Evolutionary conservation across 1,284 basidiomycete species (phyloP), one percentile per base, ranked within the genome.

Genomic region (Sanghuangporus weigelae): DNA sequence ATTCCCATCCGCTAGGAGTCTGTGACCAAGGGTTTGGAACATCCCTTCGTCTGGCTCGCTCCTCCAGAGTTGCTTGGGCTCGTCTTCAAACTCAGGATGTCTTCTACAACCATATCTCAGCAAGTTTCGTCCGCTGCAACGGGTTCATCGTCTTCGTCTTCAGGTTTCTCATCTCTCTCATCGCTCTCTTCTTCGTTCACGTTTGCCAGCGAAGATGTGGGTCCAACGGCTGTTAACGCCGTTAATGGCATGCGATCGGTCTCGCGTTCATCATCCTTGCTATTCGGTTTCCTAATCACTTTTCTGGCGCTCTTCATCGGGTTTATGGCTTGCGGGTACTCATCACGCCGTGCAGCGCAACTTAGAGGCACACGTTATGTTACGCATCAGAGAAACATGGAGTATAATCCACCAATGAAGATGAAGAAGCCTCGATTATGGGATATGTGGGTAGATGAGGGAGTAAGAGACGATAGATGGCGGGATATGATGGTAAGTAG

Each of bases 281-380:
- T 71, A 14, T 86, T 86, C 67, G 85, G 84, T 48, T 86, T 87
- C 69, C 78, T 86, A 66, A 79, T 87, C 71, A 81, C 84, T 39
- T 85, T 87, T 69, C 74, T 85, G 69, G 78, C 81, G 7, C 77
- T 87, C 60, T 77, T 87, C 49, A 73, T 86, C 59, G 73, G 85
- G 63, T 85, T 86, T 65, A 74, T 85, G 23, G 81, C 77, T 6
- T 86, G 84, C 64, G 83, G 83, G 10, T 70, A 86, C 21, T 75
- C 81, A 38, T 79, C 84, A 14, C 77, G 85, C 10, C 63, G 63
- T 19, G 61, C 63, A 6, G 36, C 42, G 19, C 53, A 58, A 14
- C 31, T 57, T n/a, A 49, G 59, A 46, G 35, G 42, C 21, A 40
- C n/a, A 31, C 11, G 10, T n/a, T 14, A 46, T 46, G 44, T 19